These are phyloP conservation scores for Leonotis leonurus DNA, from an alignment of 257 asterid genomes.

Conservation along the genomic window DNA sequence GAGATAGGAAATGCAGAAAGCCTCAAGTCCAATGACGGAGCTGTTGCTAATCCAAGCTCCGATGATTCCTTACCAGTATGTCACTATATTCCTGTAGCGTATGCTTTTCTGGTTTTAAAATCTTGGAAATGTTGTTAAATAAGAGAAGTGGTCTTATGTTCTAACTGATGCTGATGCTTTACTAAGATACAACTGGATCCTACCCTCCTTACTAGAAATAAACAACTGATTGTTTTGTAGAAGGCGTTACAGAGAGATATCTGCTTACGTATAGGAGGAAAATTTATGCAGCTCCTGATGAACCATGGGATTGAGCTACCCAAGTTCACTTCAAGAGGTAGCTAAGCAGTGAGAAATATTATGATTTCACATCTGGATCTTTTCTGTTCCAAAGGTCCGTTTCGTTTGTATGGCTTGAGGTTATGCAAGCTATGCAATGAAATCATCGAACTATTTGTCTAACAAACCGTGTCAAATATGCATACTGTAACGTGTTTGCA, in stretches of 20 bases:
- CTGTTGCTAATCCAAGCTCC: conserved; percentile 33
- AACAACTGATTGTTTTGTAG: conserved; percentile 32
- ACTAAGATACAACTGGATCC: background rate
- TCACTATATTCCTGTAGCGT: conserved; percentile 11
- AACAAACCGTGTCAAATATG: too few relatives aligned
- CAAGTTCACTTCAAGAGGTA: conserved; percentile 78
- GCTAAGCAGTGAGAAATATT: conserved; percentile 5
- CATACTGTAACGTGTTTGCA: too few relatives aligned
- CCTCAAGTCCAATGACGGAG: conserved; percentile 36
- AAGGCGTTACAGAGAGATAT: conserved; percentile 61
- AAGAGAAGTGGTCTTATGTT: conserved; percentile 3
- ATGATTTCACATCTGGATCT: conserved; percentile 1
- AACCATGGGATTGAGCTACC: conserved; percentile 63
- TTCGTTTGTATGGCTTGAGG: too few relatives aligned
- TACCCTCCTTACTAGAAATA: conserved; percentile 1
- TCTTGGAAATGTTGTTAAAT: too few relatives aligned
- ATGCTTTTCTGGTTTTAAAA: too few relatives aligned
- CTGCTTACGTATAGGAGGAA: conserved; percentile 63
- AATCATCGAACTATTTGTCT: too few relatives aligned
- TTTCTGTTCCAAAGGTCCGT: too few relatives aligned
- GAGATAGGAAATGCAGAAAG: conserved; percentile 62
- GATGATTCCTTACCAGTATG: conserved; percentile 65
- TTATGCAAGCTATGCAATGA: too few relatives aligned
- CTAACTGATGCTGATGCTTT: background rate
- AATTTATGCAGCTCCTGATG: conserved; percentile 71